Base-by-base conservation (phyloP, 768 basidiomycete genomes). In the Xerocomus potaroensis region DNA sequence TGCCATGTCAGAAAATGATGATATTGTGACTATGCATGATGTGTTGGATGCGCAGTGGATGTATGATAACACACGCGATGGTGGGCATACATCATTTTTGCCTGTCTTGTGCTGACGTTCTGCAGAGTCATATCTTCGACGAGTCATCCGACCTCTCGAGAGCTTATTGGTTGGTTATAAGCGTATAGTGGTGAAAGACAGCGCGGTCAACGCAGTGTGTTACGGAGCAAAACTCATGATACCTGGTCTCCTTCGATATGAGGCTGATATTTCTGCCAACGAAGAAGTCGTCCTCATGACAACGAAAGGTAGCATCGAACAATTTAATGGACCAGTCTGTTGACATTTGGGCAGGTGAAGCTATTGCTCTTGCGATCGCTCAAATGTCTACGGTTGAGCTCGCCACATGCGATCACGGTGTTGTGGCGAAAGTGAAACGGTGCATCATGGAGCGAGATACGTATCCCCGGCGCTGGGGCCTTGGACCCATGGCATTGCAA, bases 201-300 rank as follows among this genome's bases (percentile, higher is more conserved):
- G 91, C 58, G 93, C 96, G 16, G 95, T 99, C 61, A 99, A 98
- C 61, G 96, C 96, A 41, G 91, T 99, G 49, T 98, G 95, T 73
- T 98, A 99, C 68, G 96, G 96, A 53, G 96, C 96, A 47, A 97
- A 98, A 69, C 84, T 99, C 62, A 99, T 99, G 96, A 92, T 99
- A 58, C 96, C 96, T 54, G 96, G 96, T 66, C 77, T 99, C 35
- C 77, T 99, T 45, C 89, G 96, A 59, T 99, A 97, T 66, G 92
- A 97, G 67, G 81, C 84, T 30, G 95, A 96, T 63, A 98, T 98
- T 55, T 81, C 91, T 53, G 70, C 96, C 44, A 81, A 95, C 64
- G 95, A 98, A 67, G 95, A 98, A 67, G 85, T 98, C 32, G 94
- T 98, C 35, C 72, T 98, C 53, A 98, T 98, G 93, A 98, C 95